These are phyloP conservation scores for Suillus sp. DNA, from an alignment of 768 basidiomycete species.

Conservation along the genomic window DNA sequence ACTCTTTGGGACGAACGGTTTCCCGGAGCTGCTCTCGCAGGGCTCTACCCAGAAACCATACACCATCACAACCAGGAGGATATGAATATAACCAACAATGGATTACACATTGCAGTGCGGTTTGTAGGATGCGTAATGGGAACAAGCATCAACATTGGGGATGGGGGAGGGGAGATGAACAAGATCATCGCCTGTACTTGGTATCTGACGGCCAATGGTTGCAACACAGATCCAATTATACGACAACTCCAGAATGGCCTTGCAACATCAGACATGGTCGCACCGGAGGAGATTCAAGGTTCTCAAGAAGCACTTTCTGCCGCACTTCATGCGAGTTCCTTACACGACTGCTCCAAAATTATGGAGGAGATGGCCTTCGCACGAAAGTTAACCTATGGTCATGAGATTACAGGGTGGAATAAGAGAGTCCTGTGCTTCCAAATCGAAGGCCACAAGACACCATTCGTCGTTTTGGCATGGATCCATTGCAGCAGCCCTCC, in stretches of 20 bases:
- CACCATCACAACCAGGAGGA: not conserved
- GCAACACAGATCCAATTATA: not conserved
- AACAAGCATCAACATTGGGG: not conserved
- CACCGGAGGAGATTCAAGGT: not conserved
- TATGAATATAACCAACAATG: not conserved
- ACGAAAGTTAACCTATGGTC: not conserved
- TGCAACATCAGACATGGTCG: not conserved
- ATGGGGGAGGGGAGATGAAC: slow-evolving; percentile 1
- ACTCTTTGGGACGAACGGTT: not conserved
- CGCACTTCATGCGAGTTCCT: not conserved
- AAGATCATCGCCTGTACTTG: not conserved
- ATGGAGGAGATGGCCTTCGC: not conserved
- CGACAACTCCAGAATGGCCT: slow-evolving; percentile 1
- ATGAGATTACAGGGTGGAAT: not conserved
- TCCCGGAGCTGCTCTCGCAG: not conserved
- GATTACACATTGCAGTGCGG: not conserved
- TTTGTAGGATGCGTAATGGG: not conserved
- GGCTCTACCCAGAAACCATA: not conserved
- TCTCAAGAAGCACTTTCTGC: not conserved
- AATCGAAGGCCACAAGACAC: not conserved
- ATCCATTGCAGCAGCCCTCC: not conserved
- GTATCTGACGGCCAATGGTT: not conserved
- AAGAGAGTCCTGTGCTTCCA: not conserved
- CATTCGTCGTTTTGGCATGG: not conserved
- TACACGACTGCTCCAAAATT: not conserved